A percentile compares a stretch with the other conserved stretches of the same genome.
Evolutionary conservation across 2,329 filamentous ascomycete genomes (phyloP).

Genomic region (Fusarium zealandicum): DNA sequence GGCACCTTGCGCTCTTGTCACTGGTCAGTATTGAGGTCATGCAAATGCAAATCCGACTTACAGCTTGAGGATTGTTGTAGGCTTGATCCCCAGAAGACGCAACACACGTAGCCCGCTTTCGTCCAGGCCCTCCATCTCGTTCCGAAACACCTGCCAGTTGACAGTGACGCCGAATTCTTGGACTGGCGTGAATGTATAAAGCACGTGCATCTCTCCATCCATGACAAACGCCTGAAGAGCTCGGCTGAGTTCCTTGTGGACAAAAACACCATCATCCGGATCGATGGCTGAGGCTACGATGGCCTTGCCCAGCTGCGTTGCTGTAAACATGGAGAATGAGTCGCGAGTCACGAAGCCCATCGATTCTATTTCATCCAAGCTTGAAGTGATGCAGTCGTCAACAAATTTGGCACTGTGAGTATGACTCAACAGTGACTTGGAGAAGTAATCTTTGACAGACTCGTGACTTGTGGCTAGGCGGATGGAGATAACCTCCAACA

Average conservation of each 20-base stretch:
- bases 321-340: slow-evolving; percentile 59
- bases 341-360: slow-evolving; percentile 63
- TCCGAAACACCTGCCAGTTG: slow-evolving; percentile 76
- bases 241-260: slow-evolving; percentile 71
- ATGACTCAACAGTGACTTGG: slow-evolving; percentile 70
- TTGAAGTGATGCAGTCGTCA: slow-evolving; percentile 61
- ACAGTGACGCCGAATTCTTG: slow-evolving; percentile 63
- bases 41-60: slow-evolving; percentile 45
- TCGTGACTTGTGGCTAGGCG: slow-evolving; percentile 70
- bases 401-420: slow-evolving; percentile 60
- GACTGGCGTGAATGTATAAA: slow-evolving; percentile 80
- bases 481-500: slow-evolving; percentile 75
- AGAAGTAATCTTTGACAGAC: slow-evolving; percentile 72
- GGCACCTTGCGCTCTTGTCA: slow-evolving; percentile 69
- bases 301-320: slow-evolving; percentile 72
- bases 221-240: slow-evolving; percentile 78
- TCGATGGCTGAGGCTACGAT: slow-evolving; percentile 76
- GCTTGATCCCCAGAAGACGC: slow-evolving; percentile 72
- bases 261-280: slow-evolving; percentile 77
- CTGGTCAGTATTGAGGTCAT: slow-evolving; percentile 22
- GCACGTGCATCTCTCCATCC: slow-evolving; percentile 81
- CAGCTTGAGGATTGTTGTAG: slow-evolving; percentile 71
- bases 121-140: slow-evolving; percentile 73
- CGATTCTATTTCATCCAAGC: slow-evolving; percentile 63
- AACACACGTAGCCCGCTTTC: slow-evolving; percentile 76